Evolutionary conservation across 495 filamentous ascomycete species (phyloP), one percentile per base, ranked within the genome.

Genomic region (Penicillium steckii): DNA sequence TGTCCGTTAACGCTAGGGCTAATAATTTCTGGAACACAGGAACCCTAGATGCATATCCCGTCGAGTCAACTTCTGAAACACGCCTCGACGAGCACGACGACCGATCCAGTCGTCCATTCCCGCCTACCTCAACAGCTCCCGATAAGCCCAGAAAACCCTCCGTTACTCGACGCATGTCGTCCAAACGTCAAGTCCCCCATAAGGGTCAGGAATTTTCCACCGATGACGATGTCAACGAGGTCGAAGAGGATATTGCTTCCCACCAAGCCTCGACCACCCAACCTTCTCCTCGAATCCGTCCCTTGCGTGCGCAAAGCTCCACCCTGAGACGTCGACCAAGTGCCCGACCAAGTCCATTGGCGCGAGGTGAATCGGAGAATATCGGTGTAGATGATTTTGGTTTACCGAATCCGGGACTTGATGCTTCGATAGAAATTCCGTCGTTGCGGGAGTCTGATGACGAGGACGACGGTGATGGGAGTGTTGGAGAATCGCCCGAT

Each of bases 161-260:
- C 19, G 80, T 91, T 68, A 63, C 81, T 37, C 86, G 89, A 46
- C 81, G 89, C 42, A 77, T 84, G 55, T 89, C 90, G 24, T 87
- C 87, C n/a, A 86, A 84, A 58, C 78, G 84, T 8, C 79, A 83
- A 51, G 78, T 80, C 13, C 91, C 90, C 15, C 84, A 92, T 57
- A 85, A 86, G 55, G 88, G 91, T 12, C 89, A 90, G 64, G 83
- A 90, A 55, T 99, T 97, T 68, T 96, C 92, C 8, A 91, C 90
- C 18, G 94, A 99, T 60, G 94, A 99, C 68, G 91, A 89, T 66
- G 79, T 86, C 19, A 77, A 82, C 41, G 94, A 99, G 68, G 84
- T 96, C 22, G 88, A 94, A 62, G 68, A 76, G 44, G 74, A 80
- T 44, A 62, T 72, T 38, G 69, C 67, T 8, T 56, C 69, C 29